Percentiles rank a stretch among this genome's conserved stretches.
Conservation (phyloP, 371 early-diverging fungal species). For the Rhizopus stolonifer region DNA sequence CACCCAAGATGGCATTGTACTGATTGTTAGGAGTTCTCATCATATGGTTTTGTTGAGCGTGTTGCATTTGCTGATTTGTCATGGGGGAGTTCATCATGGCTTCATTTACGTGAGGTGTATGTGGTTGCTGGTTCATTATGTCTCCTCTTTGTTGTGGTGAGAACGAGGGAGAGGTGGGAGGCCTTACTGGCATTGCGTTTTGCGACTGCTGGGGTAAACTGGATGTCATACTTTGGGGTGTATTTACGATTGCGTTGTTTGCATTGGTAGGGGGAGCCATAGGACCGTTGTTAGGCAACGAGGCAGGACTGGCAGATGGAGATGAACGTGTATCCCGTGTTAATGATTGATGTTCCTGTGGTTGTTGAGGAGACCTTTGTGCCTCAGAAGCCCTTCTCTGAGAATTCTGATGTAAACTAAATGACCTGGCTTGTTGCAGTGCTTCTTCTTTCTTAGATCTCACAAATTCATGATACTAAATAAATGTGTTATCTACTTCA, state of each 20-base stretch:
- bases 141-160: slow-evolving; percentile 38
- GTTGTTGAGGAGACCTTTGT: slow-evolving; percentile 26
- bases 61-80: slow-evolving; percentile 16
- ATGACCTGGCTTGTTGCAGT: slow-evolving; percentile 33
- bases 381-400: slow-evolving; percentile 27
- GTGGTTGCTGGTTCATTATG: slow-evolving; percentile 15
- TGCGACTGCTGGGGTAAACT: slow-evolving; percentile 37
- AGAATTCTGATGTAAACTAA: slow-evolving; percentile 30
- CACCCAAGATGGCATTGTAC: slow-evolving; percentile 21
- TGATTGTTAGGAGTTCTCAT: background rate
- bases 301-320: slow-evolving; percentile 44
- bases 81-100: slow-evolving; percentile 49
- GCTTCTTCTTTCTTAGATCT: slow-evolving; percentile 38
- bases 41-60: slow-evolving; percentile 1
- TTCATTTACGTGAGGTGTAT: slow-evolving; percentile 6
- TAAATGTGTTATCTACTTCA: background rate
- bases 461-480: slow-evolving; percentile 35
- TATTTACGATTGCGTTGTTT: slow-evolving; percentile 34
- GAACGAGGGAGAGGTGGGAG: slow-evolving; percentile 43
- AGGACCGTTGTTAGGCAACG: slow-evolving; percentile 28
- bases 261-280: slow-evolving; percentile 35
- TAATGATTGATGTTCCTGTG: background rate
- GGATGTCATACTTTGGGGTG: slow-evolving; percentile 49
- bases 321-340: slow-evolving; percentile 35
- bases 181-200: slow-evolving; percentile 29